These are phyloP conservation scores for Monilinia aucupariae DNA, from an alignment of 2,329 filamentous ascomycete species.

Conservation along the genomic window DNA sequence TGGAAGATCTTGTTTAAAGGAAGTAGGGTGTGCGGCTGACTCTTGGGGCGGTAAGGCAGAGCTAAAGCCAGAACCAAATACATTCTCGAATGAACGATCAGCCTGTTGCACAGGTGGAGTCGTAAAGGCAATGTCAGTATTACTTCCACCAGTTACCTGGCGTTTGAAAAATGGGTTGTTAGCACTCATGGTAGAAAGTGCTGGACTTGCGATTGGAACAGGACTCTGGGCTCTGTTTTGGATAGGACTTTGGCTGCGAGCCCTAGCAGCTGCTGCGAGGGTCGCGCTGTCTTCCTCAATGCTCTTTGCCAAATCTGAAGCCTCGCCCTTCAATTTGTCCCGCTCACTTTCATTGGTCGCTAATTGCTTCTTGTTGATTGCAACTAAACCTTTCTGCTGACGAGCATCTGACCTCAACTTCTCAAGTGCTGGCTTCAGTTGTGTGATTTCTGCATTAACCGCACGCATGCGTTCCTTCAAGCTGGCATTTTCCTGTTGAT, in stretches of 20 bases:
- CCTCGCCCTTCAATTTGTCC: conserved; percentile 79
- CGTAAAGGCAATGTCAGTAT: conserved; percentile 42
- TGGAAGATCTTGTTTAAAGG: conserved; percentile 49
- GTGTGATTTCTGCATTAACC: conserved; percentile 74
- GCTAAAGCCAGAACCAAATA: conserved; percentile 69
- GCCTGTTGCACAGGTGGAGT: conserved; percentile 40
- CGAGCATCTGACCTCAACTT: conserved; percentile 88
- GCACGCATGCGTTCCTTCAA: conserved; percentile 84
- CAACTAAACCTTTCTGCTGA: conserved; percentile 92
- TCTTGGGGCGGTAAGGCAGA: conserved; percentile 39
- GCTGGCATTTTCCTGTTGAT: conserved; percentile 80
- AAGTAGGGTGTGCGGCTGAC: conserved; percentile 46
- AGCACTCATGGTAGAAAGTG: conserved; percentile 61
- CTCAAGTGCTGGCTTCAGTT: conserved; percentile 85
- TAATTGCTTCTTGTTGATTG: conserved; percentile 98
- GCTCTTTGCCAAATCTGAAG: conserved; percentile 60
- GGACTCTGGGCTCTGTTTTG: conserved; percentile 35
- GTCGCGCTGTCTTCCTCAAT: conserved; percentile 54
- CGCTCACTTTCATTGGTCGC: conserved; percentile 82
- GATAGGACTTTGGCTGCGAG: conserved; percentile 18
- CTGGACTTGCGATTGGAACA: conserved; percentile 61
- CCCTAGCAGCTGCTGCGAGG: conserved; percentile 42
- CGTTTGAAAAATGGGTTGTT: conserved; percentile 95
- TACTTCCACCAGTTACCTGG: conserved; percentile 45
- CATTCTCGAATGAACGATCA: conserved; percentile 74